A percentile compares a stretch with the other conserved stretches of the same genome.
Evolutionary conservation across 2,329 filamentous ascomycete species (phyloP).

Genomic region (Pseudopyrenochaeta lycopersici): DNA sequence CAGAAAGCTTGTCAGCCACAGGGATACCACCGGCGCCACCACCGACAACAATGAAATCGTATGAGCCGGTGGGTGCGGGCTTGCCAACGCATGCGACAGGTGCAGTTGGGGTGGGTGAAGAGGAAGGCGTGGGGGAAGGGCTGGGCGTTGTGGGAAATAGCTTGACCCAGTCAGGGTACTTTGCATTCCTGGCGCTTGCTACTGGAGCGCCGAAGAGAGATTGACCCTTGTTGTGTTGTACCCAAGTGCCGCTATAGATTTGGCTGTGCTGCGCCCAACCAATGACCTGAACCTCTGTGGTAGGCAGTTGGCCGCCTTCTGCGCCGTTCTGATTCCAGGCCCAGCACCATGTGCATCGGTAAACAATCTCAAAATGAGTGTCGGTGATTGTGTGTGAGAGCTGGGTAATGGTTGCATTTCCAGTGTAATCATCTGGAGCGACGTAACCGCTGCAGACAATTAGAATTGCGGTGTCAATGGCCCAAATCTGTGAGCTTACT

Average conservation of each 20-base stretch:
- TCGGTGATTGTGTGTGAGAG: conserved; percentile 67
- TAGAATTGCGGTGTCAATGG: conserved; percentile 7
- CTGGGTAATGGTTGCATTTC: conserved; percentile 68
- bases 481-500: conserved; percentile 24
- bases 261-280: conserved; percentile 65
- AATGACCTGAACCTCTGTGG: conserved; percentile 52
- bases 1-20: conserved; percentile 67
- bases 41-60: conserved; percentile 72
- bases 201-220: conserved; percentile 62
- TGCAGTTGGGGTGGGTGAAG: conserved; percentile 35
- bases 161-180: conserved; percentile 53
- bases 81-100: conserved; percentile 49
- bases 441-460: conserved; percentile 61
- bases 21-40: conserved; percentile 71
- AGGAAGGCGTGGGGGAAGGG: conserved; percentile 31
- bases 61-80: conserved; percentile 55
- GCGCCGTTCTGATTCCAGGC: conserved; percentile 54
- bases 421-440: conserved; percentile 66
- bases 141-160: conserved; percentile 40
- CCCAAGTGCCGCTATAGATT: conserved; percentile 54
- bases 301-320: conserved; percentile 50
- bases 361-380: conserved; percentile 70
- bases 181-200: conserved; percentile 54
- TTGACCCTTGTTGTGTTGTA: conserved; percentile 63
- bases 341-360: conserved; percentile 66